These are phyloP conservation scores for Davidsoniella neocaledoniae DNA, from an alignment of 2,329 filamentous ascomycete genomes.

Conservation along the genomic window DNA sequence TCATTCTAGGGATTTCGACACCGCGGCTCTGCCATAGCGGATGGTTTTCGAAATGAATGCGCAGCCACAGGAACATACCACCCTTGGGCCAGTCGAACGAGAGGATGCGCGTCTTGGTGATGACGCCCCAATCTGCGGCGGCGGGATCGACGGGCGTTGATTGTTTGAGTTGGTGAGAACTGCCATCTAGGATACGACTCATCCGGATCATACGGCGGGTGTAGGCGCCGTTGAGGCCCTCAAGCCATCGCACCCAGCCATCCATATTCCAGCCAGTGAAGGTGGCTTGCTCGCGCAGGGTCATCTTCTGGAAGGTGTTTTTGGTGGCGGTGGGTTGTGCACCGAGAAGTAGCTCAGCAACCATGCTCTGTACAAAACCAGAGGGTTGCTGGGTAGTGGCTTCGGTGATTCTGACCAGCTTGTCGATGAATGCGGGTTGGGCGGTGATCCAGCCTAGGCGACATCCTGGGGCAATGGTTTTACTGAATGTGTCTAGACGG, in stretches of 20 bases:
- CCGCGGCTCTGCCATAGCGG: slow-evolving; percentile 38
- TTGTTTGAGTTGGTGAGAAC: slow-evolving; percentile 46
- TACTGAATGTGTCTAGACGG: slow-evolving; percentile 84
- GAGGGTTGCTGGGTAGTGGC: slow-evolving; percentile 67
- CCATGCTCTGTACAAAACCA: slow-evolving; percentile 74
- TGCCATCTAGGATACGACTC: slow-evolving; percentile 55
- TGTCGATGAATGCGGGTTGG: slow-evolving; percentile 61
- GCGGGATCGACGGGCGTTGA: slow-evolving; percentile 28
- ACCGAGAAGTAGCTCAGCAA: slow-evolving; percentile 62
- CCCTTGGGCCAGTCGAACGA: slow-evolving; percentile 66
- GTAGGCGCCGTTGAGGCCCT: slow-evolving; percentile 67
- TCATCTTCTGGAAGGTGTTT: slow-evolving; percentile 26
- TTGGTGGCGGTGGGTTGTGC: slow-evolving; percentile 32
- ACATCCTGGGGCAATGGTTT: slow-evolving; percentile 80
- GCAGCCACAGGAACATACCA: slow-evolving; percentile 86
- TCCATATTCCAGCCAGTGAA: slow-evolving; percentile 56
- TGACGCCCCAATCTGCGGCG: slow-evolving; percentile 54
- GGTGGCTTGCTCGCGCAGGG: slow-evolving; percentile 29
- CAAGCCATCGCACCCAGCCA: slow-evolving; percentile 85
- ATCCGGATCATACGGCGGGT: slow-evolving; percentile 71
- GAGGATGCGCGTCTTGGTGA: slow-evolving; percentile 58
- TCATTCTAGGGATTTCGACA: slow-evolving; percentile 25
- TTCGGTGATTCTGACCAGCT: slow-evolving; percentile 53
- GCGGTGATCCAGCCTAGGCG: slow-evolving; percentile 82
- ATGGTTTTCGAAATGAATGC: slow-evolving; percentile 54